These are phyloP conservation scores for Gossypium herbaceum DNA, from an alignment of 345 rosid species.

Conservation along the genomic window DNA sequence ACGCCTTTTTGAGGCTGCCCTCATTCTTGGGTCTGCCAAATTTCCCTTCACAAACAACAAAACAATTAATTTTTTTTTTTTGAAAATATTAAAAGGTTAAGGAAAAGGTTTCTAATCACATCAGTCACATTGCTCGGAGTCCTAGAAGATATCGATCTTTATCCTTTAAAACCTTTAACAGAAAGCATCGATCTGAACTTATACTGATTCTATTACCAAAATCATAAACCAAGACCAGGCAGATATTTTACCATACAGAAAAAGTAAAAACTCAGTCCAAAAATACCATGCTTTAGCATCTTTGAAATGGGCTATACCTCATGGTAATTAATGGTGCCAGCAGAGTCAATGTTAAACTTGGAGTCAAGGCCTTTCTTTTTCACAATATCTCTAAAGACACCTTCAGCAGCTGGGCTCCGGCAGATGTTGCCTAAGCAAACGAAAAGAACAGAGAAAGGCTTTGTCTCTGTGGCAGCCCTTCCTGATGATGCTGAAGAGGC, in stretches of 20 bases:
- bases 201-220: neutral
- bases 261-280: neutral
- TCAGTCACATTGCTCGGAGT: neutral
- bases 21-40: slow-evolving; percentile 89
- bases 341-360: slow-evolving; percentile 80
- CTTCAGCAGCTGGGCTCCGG: slow-evolving; percentile 98
- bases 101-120: neutral
- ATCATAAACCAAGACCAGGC: neutral
- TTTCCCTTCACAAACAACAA: slow-evolving; percentile 49
- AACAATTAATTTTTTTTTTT: neutral
- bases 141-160: neutral
- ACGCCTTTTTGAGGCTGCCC: slow-evolving; percentile 72
- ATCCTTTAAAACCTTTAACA: neutral
- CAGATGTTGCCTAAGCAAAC: slow-evolving; percentile 93
- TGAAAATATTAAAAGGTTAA: neutral
- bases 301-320: slow-evolving; percentile 43
- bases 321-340: slow-evolving; percentile 82
- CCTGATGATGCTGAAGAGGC: slow-evolving; percentile 38
- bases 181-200: neutral
- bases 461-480: slow-evolving; percentile 31
- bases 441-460: slow-evolving; percentile 78
- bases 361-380: slow-evolving; percentile 66
- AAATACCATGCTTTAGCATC: neutral
- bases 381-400: slow-evolving; percentile 74
- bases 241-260: neutral